These are phyloP conservation scores for Aspergillus fumigatiaffinis DNA, from an alignment of 2,329 filamentous ascomycete genomes.

Conservation along the genomic window DNA sequence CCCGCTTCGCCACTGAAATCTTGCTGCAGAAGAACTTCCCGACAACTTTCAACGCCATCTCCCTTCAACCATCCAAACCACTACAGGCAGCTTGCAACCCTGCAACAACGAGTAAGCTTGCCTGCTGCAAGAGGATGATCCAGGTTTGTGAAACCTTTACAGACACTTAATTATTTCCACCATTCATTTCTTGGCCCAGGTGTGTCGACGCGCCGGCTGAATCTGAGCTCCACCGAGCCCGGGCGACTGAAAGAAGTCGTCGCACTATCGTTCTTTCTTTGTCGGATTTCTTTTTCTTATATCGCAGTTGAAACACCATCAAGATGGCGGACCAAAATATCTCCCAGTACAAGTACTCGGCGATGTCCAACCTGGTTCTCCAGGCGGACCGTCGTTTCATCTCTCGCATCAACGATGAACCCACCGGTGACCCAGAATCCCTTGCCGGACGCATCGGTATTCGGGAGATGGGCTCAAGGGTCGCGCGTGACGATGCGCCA, in stretches of 20 bases:
- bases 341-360: constrained; percentile 98
- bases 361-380: constrained; percentile 99
- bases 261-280: constrained; percentile 20
- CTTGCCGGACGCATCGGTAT: constrained; percentile 91
- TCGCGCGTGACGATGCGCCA: constrained; percentile 73
- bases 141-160: constrained; percentile 34
- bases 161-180: constrained; percentile 18
- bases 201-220: constrained; percentile 32
- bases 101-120: constrained; percentile 22
- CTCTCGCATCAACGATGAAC: constrained; percentile 86
- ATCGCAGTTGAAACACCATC: constrained; percentile 16
- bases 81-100: constrained; percentile 22
- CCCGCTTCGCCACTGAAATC: constrained; percentile 36
- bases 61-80: constrained; percentile 20
- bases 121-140: constrained; percentile 33
- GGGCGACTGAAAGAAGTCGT: constrained; percentile 24
- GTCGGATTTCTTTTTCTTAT: constrained; percentile 9
- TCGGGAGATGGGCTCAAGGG: constrained; percentile 86
- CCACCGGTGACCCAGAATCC: constrained; percentile 95
- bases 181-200: constrained; percentile 24
- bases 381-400: constrained; percentile 98
- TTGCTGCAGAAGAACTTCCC: constrained; percentile 26
- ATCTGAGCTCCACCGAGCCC: constrained; percentile 30
- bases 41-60: constrained; percentile 23
- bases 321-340: constrained; percentile 72